A percentile compares a stretch with the other conserved stretches of the same genome.
phyloP scores from a whole-genome alignment of 2,329 filamentous ascomycete species.

The Hyphodiscus sp. region DNA sequence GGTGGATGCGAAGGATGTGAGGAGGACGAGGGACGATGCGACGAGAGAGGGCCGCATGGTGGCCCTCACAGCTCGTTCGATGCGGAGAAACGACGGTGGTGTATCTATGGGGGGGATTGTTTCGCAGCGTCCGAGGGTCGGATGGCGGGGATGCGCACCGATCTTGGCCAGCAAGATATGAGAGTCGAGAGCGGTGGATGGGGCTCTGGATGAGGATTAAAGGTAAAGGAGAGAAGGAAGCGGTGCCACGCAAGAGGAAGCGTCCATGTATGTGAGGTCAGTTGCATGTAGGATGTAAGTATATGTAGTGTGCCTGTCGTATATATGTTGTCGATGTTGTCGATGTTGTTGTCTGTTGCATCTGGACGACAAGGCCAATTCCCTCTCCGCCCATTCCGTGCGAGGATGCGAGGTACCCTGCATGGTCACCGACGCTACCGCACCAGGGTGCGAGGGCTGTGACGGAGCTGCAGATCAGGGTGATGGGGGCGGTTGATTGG shows the following conservation, averaged over 20 bases:
- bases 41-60: constrained; percentile 20
- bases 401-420: constrained; percentile 17
- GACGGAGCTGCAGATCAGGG: not conserved
- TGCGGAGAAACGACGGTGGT: too few relatives aligned
- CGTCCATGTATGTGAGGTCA: too few relatives aligned
- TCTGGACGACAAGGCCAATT: too few relatives aligned
- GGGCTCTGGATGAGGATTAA: not conserved
- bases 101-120: not conserved
- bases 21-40: constrained; percentile 14
- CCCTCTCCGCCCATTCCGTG: not conserved
- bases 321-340: too few relatives aligned
- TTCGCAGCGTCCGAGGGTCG: not conserved
- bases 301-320: too few relatives aligned
- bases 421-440: constrained; percentile 5
- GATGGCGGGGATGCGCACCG: not conserved
- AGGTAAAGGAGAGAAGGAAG: not conserved
- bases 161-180: constrained; percentile 22
- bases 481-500: constrained; percentile 18
- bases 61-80: not conserved
- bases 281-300: too few relatives aligned
- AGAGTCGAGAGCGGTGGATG: not conserved
- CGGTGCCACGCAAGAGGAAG: not conserved
- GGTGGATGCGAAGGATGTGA: constrained; percentile 14
- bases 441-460: not conserved
- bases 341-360: too few relatives aligned